Evolutionary conservation across 768 basidiomycete species (phyloP), one percentile per base, ranked within the genome.

Genomic region (Tricholoma furcatifolium): DNA sequence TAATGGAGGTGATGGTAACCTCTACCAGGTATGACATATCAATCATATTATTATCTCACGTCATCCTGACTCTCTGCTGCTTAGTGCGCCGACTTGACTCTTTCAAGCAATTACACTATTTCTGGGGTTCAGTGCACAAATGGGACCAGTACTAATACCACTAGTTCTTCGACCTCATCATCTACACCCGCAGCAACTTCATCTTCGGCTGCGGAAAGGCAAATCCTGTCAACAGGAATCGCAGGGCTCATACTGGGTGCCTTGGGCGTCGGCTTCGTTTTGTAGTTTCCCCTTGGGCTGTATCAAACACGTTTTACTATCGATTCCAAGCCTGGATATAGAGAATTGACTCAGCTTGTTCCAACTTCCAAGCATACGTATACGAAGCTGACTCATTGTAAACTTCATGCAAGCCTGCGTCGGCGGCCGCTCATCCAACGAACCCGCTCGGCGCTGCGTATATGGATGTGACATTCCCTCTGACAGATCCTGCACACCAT

Each of bases 61-160:
- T 56, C 52, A 42, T 46, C 39, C 48, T 23, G 14, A 18, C 39
- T 20, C 4, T 50, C 47, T 14, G 44, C 14, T 43, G 18, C 3
- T 9, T 62, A 93, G 87, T 94, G 91, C 63, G 79, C 92, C 34
- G 93, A 94, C 69, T 66, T 94, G 60, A 84, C 85, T 17, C 71
- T 95, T 30, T 78, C 83, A 38, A 77, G 71, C 17, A 77, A 65
- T 61, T 74, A 74, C 56, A 77, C 72, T 15, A 70, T 82, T 30
- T 75, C 77, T 31, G 76, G 71, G 50, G 62, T 72, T 30, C 62
- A 65, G 41, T 76, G 75, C 59, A 55, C 60, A 10, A 73, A 75
- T 56, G 68, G 52, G 24, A 60, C 55, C 43, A 35, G 54, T 50
- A 47, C 55, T 44, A 67, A 60, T 31, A 51, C 62, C 1, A 61